Base-by-base conservation (phyloP, 345 rosid species). In the Bruguiera gymnorhiza region DNA sequence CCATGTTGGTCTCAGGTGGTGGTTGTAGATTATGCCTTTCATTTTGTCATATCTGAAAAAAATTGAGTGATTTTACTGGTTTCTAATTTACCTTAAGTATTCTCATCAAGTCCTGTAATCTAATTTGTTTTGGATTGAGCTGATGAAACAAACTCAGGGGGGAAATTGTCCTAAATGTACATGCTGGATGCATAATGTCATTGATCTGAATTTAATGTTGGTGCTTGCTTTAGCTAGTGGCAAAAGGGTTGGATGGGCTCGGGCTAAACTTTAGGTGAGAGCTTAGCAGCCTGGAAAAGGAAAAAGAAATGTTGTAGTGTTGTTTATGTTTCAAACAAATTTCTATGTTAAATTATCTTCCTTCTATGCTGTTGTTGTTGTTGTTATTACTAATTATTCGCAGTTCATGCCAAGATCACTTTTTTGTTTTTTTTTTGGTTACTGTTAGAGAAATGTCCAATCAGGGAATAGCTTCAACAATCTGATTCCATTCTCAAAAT, bases 401-500 rank as follows among this genome's bases (percentile, higher is more conserved):
- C 54, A 18, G 20, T 8, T 55, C 27, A 37, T 37, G 15, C 10
- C 51, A 19, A 15, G 2, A 36, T 70, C 43, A 19, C n/a, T 8
- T 59, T 18, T 30, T 24, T n/a, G 2, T 34, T 8, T 34, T 34
- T 34, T 34, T 34, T 34, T 7, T 34, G 1, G 37, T 34, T 65
- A 6, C 39, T 58, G 39, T 50, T 60, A 94, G 97, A 85, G 73
- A 64, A 70, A 80, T 76, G 79, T 75, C 72, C 83, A 69, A 55
- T 88, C 97, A 6, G 97, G 98, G 73, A 94, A 94, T 80, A 91
- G 96, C 86, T 94, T 94, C 83, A 65, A 70, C 82, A 89, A 67
- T 81, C 87, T 94, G 39, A 86, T 94, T 79, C 98, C 95, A 20
- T 94, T 88, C 65, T 87, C 97, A 1, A 91, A 84, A 80, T 79